Conservation (phyloP, 139 green algal genomes). For the Chlorella sp. region DNA sequence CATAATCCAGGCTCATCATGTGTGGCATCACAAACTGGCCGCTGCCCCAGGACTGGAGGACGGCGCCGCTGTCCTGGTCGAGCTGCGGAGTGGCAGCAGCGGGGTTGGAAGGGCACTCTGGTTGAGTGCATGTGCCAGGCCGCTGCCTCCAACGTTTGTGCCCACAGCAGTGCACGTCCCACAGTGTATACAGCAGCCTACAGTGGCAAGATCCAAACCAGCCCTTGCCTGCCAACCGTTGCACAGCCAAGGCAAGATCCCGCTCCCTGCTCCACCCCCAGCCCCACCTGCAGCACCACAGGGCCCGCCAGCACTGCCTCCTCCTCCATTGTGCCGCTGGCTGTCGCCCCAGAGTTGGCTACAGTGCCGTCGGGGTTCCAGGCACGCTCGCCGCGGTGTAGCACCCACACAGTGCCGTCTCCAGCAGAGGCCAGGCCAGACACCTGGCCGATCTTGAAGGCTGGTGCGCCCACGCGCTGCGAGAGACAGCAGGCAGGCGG, state of each 20-base stretch:
- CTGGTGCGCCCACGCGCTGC: too few species aligned
- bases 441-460: slow-evolving; percentile 43
- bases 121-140: background rate
- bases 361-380: slow-evolving; percentile 66
- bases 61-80: slow-evolving; percentile 64
- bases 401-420: slow-evolving; percentile 73
- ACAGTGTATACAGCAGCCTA: too few species aligned
- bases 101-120: background rate
- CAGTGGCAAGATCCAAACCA: too few species aligned
- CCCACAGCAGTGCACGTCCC: too few species aligned
- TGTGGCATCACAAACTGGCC: slow-evolving; percentile 84
- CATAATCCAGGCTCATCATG: slow-evolving; percentile 73
- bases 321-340: slow-evolving; percentile 52
- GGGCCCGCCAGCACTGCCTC: slow-evolving; percentile 46
- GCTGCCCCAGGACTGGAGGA: slow-evolving; percentile 55
- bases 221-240: too few species aligned
- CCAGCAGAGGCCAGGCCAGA: slow-evolving; percentile 37
- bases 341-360: background rate
- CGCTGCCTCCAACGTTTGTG: background rate
- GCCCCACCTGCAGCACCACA: slow-evolving; percentile 51
- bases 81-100: slow-evolving; percentile 20
- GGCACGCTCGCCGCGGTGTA: slow-evolving; percentile 66
- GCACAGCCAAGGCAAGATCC: too few species aligned
- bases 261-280: background rate
- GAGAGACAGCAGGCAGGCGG: too few species aligned